Conservation (phyloP, 2,329 filamentous ascomycete species). For the Nemania sp. region DNA sequence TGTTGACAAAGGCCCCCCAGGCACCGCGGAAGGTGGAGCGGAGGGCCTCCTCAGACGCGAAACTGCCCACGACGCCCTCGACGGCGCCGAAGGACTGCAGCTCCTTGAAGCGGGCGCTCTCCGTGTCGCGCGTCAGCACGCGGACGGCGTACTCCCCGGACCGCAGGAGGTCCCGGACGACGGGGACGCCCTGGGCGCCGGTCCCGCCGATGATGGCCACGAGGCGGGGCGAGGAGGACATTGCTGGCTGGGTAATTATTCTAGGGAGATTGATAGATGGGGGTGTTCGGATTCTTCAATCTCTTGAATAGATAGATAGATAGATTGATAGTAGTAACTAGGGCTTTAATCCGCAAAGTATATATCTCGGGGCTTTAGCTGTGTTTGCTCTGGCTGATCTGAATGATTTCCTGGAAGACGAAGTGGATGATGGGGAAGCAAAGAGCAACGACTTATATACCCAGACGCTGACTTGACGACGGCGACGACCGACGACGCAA, state of each 20-base stretch:
- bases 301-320: not conserved
- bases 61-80: slow-evolving; percentile 52
- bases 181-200: slow-evolving; percentile 55
- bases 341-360: not conserved
- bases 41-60: slow-evolving; percentile 51
- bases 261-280: no score
- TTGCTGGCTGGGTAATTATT: not conserved
- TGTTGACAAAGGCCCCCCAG: slow-evolving; percentile 57
- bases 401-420: not conserved
- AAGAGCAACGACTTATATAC: slow-evolving; percentile 1
- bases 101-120: slow-evolving; percentile 46
- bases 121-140: slow-evolving; percentile 53
- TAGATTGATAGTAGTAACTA: not conserved
- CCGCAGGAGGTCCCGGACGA: slow-evolving; percentile 48
- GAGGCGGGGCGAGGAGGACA: slow-evolving; percentile 40
- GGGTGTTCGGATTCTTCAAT: no score
- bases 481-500: no score
- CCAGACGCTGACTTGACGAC: not conserved
- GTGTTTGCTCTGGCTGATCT: not conserved
- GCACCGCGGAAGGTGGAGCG: slow-evolving; percentile 50
- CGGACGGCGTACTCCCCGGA: slow-evolving; percentile 51
- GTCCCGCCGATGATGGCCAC: slow-evolving; percentile 52
- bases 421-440: not conserved
- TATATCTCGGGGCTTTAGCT: no score
- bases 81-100: slow-evolving; percentile 51